Evolutionary conservation across 179 eudicot species (phyloP).

Genomic region (Sideroxylon spinosum): DNA sequence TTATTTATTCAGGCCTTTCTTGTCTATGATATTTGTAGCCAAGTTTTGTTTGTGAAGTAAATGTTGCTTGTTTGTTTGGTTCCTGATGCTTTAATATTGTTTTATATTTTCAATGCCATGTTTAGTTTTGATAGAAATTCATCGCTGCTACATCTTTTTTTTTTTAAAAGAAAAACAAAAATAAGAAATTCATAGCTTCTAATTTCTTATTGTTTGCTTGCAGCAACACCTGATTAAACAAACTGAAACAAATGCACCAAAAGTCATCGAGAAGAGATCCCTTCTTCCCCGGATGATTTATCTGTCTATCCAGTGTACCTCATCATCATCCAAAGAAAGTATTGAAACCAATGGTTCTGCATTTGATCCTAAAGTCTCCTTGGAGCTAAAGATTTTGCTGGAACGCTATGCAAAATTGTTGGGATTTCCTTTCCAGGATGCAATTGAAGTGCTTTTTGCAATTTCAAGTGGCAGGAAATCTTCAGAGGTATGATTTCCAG

Average conservation of each 20-base stretch:
- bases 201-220: constrained; percentile 12
- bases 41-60: not conserved
- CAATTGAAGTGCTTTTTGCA: constrained; percentile 46
- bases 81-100: not conserved
- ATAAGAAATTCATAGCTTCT: not conserved
- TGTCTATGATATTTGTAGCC: not conserved
- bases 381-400: constrained; percentile 66
- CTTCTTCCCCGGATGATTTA: constrained; percentile 78
- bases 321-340: constrained; percentile 54
- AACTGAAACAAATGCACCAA: constrained; percentile 42
- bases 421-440: constrained; percentile 68
- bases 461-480: constrained; percentile 49
- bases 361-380: constrained; percentile 33
- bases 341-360: constrained; percentile 57
- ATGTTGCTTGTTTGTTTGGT: not conserved
- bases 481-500: constrained; percentile 45
- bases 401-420: constrained; percentile 60
- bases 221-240: constrained; percentile 49
- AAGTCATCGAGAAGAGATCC: constrained; percentile 58
- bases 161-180: too few species aligned
- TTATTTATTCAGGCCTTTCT: not conserved
- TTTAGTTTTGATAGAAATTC: constrained; percentile 8
- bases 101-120: not conserved
- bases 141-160: not conserved
- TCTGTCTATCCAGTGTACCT: constrained; percentile 74